A percentile compares a stretch with the other conserved stretches of the same genome.
Conservation (phyloP, 768 basidiomycete genomes). For the Xerocomus spinulosus region DNA sequence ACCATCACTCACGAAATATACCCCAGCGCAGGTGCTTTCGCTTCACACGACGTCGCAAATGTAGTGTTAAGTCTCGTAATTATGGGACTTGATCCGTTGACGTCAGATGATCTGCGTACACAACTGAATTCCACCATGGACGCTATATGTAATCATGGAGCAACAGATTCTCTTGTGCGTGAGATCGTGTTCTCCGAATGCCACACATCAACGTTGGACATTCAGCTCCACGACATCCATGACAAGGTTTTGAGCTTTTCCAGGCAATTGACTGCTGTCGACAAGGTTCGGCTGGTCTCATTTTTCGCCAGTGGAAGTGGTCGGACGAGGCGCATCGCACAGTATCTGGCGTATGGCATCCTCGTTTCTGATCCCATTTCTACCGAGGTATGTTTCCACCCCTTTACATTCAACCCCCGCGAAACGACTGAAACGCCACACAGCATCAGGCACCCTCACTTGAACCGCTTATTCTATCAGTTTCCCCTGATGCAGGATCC, state of each 20-base stretch:
- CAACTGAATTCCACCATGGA: conserved; percentile 49
- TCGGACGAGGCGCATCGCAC: conserved; percentile 50
- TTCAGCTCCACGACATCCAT: conserved; percentile 46
- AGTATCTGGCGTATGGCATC: conserved; percentile 49
- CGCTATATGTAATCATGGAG: conserved; percentile 35
- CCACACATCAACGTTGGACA: background rate
- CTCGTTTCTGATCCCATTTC: conserved; percentile 3
- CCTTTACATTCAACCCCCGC: background rate
- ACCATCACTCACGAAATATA: conserved; percentile 2
- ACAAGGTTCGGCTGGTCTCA: conserved; percentile 48
- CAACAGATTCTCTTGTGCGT: conserved; percentile 33
- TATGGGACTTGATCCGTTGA: conserved; percentile 52
- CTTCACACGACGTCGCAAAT: conserved; percentile 43
- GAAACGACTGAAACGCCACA: background rate
- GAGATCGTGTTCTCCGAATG: background rate
- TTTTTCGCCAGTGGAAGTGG: conserved; percentile 49
- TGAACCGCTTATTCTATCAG: conserved; percentile 42
- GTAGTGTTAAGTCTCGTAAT: conserved; percentile 48
- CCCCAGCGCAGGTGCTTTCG: conserved; percentile 31
- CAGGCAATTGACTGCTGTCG: conserved; percentile 38
- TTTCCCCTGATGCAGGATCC: conserved; percentile 42
- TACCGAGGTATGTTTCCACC: conserved; percentile 13
- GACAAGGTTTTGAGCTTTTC: conserved; percentile 41
- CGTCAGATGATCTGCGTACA: conserved; percentile 39
- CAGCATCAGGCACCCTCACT: conserved; percentile 51